Evolutionary conservation across 108 stramenopile genomes (phyloP), one percentile per base, ranked within the genome.

Genomic region (Parietichytrium sp.): DNA sequence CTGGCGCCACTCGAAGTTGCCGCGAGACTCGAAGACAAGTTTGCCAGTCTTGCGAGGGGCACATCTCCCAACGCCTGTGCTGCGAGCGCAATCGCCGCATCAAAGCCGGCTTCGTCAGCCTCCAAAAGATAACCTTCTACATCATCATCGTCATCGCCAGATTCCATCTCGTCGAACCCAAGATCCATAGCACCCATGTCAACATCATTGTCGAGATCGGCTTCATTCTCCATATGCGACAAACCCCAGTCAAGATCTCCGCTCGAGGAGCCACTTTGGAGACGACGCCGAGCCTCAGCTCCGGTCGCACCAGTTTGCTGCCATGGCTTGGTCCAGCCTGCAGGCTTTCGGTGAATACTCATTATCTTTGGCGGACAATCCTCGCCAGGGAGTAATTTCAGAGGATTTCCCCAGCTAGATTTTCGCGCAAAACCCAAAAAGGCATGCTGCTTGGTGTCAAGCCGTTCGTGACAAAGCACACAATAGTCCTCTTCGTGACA

Each of bases 401-500:
- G 61, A 6, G 45, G 38, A 72, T 72, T 7, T 27, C 61, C 61
- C 61, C 61, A 72, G 0, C 38, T 42, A 13, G 61, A 45, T 3
- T 42, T 8, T 16, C 61, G 33, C 61, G 45, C 61, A 27, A 45
- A 45, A 25, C 61, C 61, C 0, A 72, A 42, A 72, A 45, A 72
- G 38, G 61, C 61, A 42, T 72, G 45, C 45, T 72, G 61, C 13
- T 72, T 45, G 10, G 10, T 7, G 10, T 72, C 38, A 2, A 72
- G 45, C 15, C 45, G 61, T 20, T 72, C 61, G 42, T 72, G 61
- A 27, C 61, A 72, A n/a, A 72, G 42, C 42, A 45, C 61, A 25
- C 61, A 72, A 38, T 72, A 72, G 33, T 72, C 45, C 33, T 72
- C 61, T 27, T 72, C 61, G 2, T 72, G 61, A 72, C 45, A 33